Conservation (phyloP, 139 green algal species). For the Closterium sp. region DNA sequence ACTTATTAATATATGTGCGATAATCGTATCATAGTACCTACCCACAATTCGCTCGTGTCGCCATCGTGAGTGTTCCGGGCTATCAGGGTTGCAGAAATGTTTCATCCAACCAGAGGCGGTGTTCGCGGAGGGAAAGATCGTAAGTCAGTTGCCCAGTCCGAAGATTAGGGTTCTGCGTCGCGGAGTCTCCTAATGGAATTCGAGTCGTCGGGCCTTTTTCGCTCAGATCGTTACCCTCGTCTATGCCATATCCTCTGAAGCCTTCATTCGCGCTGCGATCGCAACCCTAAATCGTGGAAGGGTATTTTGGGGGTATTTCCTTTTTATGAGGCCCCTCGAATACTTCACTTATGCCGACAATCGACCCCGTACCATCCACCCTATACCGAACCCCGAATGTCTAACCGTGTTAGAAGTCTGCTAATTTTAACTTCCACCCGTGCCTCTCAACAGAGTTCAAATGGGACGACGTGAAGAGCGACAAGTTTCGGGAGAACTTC, state of each 20-base stretch:
- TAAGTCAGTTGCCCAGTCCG: constrained; percentile 16
- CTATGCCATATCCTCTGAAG: background rate
- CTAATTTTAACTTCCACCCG: background rate
- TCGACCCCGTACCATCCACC: background rate
- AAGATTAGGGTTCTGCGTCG: background rate
- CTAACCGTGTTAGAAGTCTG: background rate
- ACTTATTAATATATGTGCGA: too few species aligned
- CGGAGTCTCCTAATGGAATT: background rate
- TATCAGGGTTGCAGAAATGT: constrained; percentile 3
- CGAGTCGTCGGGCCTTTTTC: background rate
- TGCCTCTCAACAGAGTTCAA: constrained; percentile 43
- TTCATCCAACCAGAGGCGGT: constrained; percentile 45
- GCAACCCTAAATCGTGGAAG: background rate
- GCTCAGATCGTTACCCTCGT: background rate
- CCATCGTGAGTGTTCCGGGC: too few species aligned
- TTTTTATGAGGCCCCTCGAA: background rate
- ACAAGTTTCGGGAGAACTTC: constrained; percentile 56
- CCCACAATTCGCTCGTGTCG: too few species aligned
- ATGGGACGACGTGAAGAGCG: constrained; percentile 55
- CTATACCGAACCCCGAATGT: background rate
- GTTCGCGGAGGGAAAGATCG: constrained; percentile 52
- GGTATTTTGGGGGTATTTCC: background rate
- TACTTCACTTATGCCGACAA: background rate
- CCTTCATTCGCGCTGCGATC: background rate
- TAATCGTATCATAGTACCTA: too few species aligned